Conservation (phyloP, 352 stramenopile species). For the Aphanomyces invadans region DNA sequence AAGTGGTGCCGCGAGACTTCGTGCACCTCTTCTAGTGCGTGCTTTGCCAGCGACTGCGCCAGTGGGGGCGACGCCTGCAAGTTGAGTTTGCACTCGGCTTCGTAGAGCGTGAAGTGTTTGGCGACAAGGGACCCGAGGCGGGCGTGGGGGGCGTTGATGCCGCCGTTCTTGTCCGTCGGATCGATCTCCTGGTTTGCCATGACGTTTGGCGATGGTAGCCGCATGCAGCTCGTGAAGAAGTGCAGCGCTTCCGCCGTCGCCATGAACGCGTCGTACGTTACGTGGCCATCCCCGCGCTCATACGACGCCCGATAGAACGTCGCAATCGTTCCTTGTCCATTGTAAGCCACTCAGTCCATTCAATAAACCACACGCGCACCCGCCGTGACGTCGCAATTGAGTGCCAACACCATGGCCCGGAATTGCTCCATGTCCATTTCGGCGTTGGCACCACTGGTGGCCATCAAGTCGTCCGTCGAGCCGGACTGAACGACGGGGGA, state of each 20-base stretch:
- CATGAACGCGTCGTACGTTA: conserved; percentile 87
- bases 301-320: conserved; percentile 61
- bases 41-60: conserved; percentile 6
- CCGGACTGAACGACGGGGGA: too few species aligned
- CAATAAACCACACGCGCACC: too few species aligned
- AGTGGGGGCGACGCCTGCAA: conserved; percentile 4
- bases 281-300: conserved; percentile 51
- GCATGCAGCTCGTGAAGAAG: conserved; percentile 85
- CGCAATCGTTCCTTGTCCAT: conserved; percentile 34
- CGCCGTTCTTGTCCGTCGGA: neutral
- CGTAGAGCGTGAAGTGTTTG: conserved; percentile 28
- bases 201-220: conserved; percentile 45
- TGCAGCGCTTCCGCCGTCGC: conserved; percentile 68
- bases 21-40: conserved; percentile 1
- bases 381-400: conserved; percentile 68
- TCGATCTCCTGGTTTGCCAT: conserved; percentile 5
- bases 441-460: conserved; percentile 24
- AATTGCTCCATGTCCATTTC: conserved; percentile 90
- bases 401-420: conserved; percentile 69
- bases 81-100: conserved; percentile 3
- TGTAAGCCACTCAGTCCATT: too few species aligned
- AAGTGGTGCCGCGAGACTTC: too few species aligned
- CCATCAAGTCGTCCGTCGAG: neutral
- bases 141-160: conserved; percentile 21
- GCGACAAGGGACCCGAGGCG: conserved; percentile 26